Conservation (phyloP, 1,284 basidiomycete genomes). For the Trichosporon coremiiforme region DNA sequence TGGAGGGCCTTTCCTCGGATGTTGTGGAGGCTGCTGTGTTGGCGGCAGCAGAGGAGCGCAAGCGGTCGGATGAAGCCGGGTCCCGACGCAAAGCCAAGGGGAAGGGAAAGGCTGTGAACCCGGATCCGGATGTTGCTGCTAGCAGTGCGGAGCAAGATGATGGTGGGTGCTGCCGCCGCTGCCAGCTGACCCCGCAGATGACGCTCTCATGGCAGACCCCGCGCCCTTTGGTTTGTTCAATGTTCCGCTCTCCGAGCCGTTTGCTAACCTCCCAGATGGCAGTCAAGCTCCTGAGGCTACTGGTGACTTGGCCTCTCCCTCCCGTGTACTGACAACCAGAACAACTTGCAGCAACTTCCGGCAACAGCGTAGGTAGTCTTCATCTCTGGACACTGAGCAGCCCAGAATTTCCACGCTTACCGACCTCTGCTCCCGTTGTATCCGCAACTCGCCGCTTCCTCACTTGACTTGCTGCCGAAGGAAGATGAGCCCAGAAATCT, state of each 20-base stretch:
- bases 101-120: neutral
- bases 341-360: neutral
- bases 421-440: conserved; percentile 42
- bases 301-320: neutral
- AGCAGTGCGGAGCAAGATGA: neutral
- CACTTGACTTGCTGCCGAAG: conserved; percentile 5
- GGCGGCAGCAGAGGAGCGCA: conserved; percentile 22
- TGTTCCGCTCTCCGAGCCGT: neutral
- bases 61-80: neutral
- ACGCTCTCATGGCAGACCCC: conserved; percentile 19
- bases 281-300: neutral
- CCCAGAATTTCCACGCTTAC: conserved; percentile 33
- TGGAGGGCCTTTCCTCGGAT: conserved; percentile 14
- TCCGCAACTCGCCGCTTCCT: conserved; percentile 37
- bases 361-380: conserved; percentile 18
- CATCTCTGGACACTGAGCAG: conserved; percentile 14
- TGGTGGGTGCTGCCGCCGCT: neutral
- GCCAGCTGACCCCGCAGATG: conserved; percentile 18
- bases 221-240: neutral
- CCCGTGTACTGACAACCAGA: neutral
- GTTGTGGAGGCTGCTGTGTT: conserved; percentile 26
- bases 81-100: neutral
- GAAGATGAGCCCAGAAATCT: neutral
- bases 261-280: neutral
- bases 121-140: neutral